Base-by-base conservation (phyloP, 2,329 filamentous ascomycete species). In the Aspergillus puulaauensis region DNA sequence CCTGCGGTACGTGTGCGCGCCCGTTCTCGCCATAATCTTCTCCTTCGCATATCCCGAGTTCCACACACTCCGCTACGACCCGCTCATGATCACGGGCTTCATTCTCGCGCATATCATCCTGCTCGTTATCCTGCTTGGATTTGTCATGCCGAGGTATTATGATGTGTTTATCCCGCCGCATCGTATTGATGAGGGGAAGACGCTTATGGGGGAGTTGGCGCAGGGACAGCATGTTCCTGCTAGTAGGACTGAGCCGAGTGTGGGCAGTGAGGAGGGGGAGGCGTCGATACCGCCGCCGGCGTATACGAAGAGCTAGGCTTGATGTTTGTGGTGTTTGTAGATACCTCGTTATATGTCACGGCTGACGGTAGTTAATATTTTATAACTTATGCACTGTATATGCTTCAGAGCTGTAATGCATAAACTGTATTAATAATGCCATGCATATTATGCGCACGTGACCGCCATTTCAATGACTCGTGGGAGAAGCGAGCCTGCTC, bases 131-230 rank as follows among this genome's bases (percentile, higher is more conserved):
- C 67, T 79, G 2, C 52, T 78, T 2, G 82, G 82, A 6, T 77
- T 83, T 41, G 70, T 84, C 5, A 66, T 83, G 31, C 83, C 83
- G 3, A 74, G 80, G 9, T 86, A 82, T 70, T 84, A 81, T 61
- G 76, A 83, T 61, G 69, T 78, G 4, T 77, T 86, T 35, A 79
- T 86, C 35, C 82, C 83, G 0, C 64, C 73, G 0, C 63, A 74
- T 3, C 76, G 83, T 1, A 72, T 75, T 0, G 69, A 69, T 7
- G 82, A 85, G 53, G 82, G 81, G 0, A 40, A 48, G 21, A 41
- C 7, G 19, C 6, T 47, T 2, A 35, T 37, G 4, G 43, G 6
- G 15, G 33, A 54, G 8, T n/a, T 54, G 23, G 52, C 19, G 14
- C 2, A 8, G 12, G 52, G 31, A 2, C 27, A 37, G 45, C 15